Evolutionary conservation across 78 protist species (phyloP).

Genomic region (Monocercomonoides exilis): DNA sequence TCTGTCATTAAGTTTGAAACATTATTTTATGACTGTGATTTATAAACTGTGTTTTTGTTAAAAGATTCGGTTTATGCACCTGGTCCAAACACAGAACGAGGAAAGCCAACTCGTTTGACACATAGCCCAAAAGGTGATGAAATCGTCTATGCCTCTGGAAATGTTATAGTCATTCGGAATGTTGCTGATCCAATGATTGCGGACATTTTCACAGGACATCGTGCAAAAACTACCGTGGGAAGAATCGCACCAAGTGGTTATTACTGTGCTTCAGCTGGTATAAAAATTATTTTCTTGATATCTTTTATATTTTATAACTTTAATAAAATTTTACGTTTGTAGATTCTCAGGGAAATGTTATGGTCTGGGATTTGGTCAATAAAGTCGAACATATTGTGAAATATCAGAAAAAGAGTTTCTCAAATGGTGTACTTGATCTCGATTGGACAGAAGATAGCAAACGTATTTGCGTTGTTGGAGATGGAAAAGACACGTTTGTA

Average conservation of each 20-base stretch:
- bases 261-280: background rate
- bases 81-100: background rate
- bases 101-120: background rate
- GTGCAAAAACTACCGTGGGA: background rate
- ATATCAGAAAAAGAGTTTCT: background rate
- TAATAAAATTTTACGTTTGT: background rate
- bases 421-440: background rate
- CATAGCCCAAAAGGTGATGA: background rate
- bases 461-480: constrained; percentile 1
- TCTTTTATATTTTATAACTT: background rate
- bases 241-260: background rate
- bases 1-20: no score
- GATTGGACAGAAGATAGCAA: constrained; percentile 14
- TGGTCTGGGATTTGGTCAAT: background rate
- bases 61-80: background rate
- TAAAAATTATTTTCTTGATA: background rate
- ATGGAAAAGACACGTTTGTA: background rate
- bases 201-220: background rate
- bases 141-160: background rate
- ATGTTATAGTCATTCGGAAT: background rate
- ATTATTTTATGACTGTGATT: no score
- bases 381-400: constrained; percentile 1
- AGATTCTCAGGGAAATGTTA: constrained; percentile 5
- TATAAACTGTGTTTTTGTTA: no score
- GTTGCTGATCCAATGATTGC: background rate